Evolutionary conservation across 306 rosid species (phyloP).

Genomic region (Inga oerstediana): DNA sequence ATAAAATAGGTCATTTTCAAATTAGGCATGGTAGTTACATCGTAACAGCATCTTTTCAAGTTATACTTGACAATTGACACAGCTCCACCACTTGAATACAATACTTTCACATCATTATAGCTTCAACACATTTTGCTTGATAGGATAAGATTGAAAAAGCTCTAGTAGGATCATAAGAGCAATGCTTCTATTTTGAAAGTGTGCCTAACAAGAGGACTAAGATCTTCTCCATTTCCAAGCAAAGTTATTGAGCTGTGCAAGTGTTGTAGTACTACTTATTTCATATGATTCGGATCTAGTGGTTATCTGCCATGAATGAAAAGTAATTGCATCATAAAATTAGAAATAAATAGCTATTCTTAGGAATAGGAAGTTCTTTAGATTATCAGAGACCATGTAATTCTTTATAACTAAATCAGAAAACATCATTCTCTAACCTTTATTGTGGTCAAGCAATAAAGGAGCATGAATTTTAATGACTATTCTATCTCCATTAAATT

Average conservation of each 20-base stretch:
- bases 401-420: not conserved
- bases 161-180: too few species aligned
- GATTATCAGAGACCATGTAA: too few species aligned
- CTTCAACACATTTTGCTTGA: too few species aligned
- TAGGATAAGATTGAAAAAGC: too few species aligned
- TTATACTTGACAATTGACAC: too few species aligned
- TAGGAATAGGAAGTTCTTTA: not conserved
- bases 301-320: constrained; percentile 68
- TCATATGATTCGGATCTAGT: constrained; percentile 96
- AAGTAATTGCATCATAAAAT: constrained; percentile 19
- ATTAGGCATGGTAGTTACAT: too few species aligned
- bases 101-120: too few species aligned
- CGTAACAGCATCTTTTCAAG: too few species aligned
- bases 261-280: constrained; percentile 82
- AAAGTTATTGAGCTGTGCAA: constrained; percentile 89
- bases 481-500: not conserved
- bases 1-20: too few species aligned
- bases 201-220: too few species aligned
- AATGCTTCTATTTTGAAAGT: too few species aligned
- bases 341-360: constrained; percentile 20
- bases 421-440: not conserved
- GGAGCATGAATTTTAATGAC: not conserved
- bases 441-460: not conserved
- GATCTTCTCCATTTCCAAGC: not conserved
- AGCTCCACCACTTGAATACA: too few species aligned